Conservation (phyloP, 345 rosid genomes). For the Sonneratia caseolaris region DNA sequence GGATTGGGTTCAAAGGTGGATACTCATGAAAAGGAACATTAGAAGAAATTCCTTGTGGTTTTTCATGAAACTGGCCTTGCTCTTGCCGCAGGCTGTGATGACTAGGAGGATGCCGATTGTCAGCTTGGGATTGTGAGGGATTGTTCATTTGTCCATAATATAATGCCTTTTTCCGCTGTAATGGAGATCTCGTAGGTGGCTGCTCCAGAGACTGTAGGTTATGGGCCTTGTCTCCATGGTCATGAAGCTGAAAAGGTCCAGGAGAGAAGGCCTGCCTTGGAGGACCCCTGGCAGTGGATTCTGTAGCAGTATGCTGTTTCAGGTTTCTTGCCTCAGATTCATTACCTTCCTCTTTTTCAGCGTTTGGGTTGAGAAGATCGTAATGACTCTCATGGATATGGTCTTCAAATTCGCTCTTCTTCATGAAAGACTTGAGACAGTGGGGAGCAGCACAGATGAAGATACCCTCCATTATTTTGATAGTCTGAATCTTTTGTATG, state of each 20-base stretch:
- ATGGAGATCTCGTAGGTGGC: slow-evolving; percentile 38
- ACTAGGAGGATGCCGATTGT: slow-evolving; percentile 45
- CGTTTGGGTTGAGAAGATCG: slow-evolving; percentile 52
- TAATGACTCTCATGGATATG: slow-evolving; percentile 65
- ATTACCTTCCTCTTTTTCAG: slow-evolving; percentile 59
- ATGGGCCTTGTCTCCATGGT: slow-evolving; percentile 46
- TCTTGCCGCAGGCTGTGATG: slow-evolving; percentile 33
- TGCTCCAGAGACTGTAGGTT: slow-evolving; percentile 48
- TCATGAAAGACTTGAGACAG: slow-evolving; percentile 84
- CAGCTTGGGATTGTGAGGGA: slow-evolving; percentile 30
- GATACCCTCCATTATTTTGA: slow-evolving; percentile 95
- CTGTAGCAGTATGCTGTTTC: slow-evolving; percentile 60
- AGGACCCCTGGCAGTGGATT: slow-evolving; percentile 58
- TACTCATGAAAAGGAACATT: slow-evolving; percentile 52
- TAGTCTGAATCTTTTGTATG: slow-evolving; percentile 87
- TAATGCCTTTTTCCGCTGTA: slow-evolving; percentile 32
- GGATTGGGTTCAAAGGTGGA: slow-evolving; percentile 53
- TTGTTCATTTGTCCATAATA: slow-evolving; percentile 46
- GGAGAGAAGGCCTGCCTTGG: slow-evolving; percentile 41
- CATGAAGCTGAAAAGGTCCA: slow-evolving; percentile 48
- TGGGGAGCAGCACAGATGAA: slow-evolving; percentile 98
- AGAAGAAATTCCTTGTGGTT: slow-evolving; percentile 37
- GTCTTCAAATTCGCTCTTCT: slow-evolving; percentile 66
- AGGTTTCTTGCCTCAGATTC: slow-evolving; percentile 65
- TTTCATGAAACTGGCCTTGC: slow-evolving; percentile 39